Conservation (phyloP, 2,329 filamentous ascomycete species). For the Ceratocystis smalleyi region DNA sequence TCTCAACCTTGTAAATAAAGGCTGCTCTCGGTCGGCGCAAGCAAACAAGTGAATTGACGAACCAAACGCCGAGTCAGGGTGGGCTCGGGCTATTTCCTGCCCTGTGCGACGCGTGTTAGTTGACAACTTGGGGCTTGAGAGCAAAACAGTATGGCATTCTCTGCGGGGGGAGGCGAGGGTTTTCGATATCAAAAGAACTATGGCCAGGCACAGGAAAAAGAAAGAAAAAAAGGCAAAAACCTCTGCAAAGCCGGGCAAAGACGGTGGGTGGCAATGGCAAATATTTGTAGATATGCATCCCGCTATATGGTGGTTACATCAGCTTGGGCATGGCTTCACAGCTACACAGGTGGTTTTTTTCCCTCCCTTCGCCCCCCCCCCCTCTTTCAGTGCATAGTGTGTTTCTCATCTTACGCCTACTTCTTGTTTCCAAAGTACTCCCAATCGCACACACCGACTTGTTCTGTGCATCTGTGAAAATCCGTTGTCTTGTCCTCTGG, state of each 20-base stretch:
- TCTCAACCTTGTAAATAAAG: neutral
- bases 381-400: too few relatives aligned
- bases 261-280: too few relatives aligned
- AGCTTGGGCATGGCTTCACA: too few relatives aligned
- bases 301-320: too few relatives aligned
- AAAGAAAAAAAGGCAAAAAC: neutral
- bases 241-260: too few relatives aligned
- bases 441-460: neutral
- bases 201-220: neutral
- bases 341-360: too few relatives aligned
- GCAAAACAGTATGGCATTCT: neutral
- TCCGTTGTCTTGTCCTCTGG: neutral
- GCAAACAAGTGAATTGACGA: neutral
- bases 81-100: neutral
- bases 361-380: too few relatives aligned
- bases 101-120: slow-evolving; percentile 2
- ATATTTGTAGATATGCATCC: too few relatives aligned
- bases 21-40: neutral
- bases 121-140: neutral
- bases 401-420: too few relatives aligned
- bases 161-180: neutral
- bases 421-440: neutral
- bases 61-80: neutral
- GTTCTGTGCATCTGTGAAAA: neutral
- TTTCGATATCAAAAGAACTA: neutral